These are phyloP conservation scores for Komagataella pastoris DNA, from an alignment of 805 yeast species.

Conservation along the genomic window DNA sequence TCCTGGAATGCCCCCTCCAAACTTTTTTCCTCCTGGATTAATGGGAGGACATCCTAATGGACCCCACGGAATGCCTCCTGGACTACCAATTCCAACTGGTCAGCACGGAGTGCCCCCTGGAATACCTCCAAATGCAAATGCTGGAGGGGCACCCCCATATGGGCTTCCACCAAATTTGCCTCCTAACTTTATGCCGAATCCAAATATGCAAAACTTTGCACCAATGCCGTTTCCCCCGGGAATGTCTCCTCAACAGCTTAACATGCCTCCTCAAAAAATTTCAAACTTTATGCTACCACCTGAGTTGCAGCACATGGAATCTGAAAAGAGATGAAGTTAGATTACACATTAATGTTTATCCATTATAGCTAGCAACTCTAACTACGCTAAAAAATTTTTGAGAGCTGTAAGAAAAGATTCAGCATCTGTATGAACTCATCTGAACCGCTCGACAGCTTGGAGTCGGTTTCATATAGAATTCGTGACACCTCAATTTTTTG, in stretches of 20 bases:
- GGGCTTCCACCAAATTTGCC: background rate
- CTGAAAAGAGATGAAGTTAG: background rate
- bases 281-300: background rate
- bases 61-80: conserved; percentile 2
- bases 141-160: background rate
- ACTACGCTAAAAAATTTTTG: conserved; percentile 18
- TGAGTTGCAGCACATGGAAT: background rate
- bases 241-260: background rate
- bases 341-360: background rate
- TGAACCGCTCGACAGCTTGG: conserved; percentile 67
- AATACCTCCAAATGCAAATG: background rate
- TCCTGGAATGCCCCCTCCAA: background rate
- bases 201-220: conserved; percentile 1
- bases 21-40: background rate
- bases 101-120: background rate
- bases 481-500: conserved; percentile 57
- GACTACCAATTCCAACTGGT: background rate
- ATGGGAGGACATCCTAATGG: conserved; percentile 1
- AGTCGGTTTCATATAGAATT: conserved; percentile 63
- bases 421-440: conserved; percentile 79
- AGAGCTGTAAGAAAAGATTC: conserved; percentile 43
- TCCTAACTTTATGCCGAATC: background rate
- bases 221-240: background rate
- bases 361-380: background rate
- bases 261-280: background rate